Evolutionary conservation across 2,329 filamentous ascomycete genomes (phyloP).

Genomic region (Arthrobotrys pseudoclavata): DNA sequence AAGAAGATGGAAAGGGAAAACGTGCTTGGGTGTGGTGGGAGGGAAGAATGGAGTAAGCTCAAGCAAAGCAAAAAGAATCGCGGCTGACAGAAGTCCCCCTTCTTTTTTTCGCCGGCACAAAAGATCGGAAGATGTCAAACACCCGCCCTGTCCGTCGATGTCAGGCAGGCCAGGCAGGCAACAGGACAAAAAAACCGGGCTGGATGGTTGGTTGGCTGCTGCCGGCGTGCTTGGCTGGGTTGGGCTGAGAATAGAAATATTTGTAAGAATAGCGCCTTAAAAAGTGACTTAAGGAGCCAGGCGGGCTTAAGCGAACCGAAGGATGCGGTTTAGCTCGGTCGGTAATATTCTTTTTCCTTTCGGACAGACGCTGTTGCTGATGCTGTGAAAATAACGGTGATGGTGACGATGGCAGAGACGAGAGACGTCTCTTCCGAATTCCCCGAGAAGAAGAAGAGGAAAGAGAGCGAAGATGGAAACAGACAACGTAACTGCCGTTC

Average conservation of each 20-base stretch:
- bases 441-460: neutral
- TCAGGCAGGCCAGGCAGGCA: neutral
- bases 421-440: neutral
- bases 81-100: conserved; percentile 37
- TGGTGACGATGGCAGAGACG: neutral
- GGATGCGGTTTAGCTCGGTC: conserved; percentile 31
- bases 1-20: neutral
- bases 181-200: conserved; percentile 12
- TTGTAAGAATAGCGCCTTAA: conserved; percentile 34
- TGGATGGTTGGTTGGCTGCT: conserved; percentile 7
- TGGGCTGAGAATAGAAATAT: conserved; percentile 34
- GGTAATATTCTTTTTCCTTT: neutral
- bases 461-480: neutral
- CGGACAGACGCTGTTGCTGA: neutral
- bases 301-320: conserved; percentile 50
- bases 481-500: conserved; percentile 37
- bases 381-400: too few relatives aligned
- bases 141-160: conserved; percentile 21
- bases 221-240: conserved; percentile 1
- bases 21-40: neutral
- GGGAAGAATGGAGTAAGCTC: conserved; percentile 2
- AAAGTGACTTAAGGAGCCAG: conserved; percentile 30
- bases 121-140: conserved; percentile 38
- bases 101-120: conserved; percentile 6
- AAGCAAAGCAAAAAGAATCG: conserved; percentile 15